Evolutionary conservation across 179 eudicot genomes (phyloP), one percentile per base, ranked within the genome.

Genomic region (Camellia oleifera): DNA sequence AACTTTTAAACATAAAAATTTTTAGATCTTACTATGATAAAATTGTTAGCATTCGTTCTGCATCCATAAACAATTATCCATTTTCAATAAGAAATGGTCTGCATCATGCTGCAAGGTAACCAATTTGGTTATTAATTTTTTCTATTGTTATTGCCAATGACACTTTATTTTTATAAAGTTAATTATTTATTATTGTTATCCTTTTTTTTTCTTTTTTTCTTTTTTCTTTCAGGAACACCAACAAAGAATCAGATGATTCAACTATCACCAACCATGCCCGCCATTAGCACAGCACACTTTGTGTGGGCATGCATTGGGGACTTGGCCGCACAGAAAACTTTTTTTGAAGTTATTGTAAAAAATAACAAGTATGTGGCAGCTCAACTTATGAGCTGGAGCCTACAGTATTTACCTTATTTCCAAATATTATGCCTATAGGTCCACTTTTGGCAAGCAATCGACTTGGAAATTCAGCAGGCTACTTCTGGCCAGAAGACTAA

Each of bases 321-420:
- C 40, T 32, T 32, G 40, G 40, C 54, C 7, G 20, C 73, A 5
- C 78, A 68, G 46, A 81, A 76, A 81, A 44, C 58, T 0, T 4
- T 78, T 8, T 89, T 89, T 57, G 69, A 80, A 7, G 2, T 45
- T 12, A 1, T 80, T 0, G 12, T 72, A 2, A 18, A 44, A 12
- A 79, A 40, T 68, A 83, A 69, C 75, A 11, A 64, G 17, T 15
- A 63, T 2, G 57, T 67, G 8, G 78, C 82, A 72, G 40, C 1
- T 1, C 40, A 32, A 32, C 40, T 32, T 32, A 32, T 32, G 40
- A 32, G 40, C 40, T 32, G 40, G 2, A 32, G 40, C 40, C 40
- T 32, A 1, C 40, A 32, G 2, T 32, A 32, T 32, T 32, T 32
- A 32, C 40, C 40, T 32, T 32, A 32, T 32, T 32, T 32, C 40